A percentile compares a stretch with the other conserved stretches of the same genome.
Evolutionary conservation across 2,329 filamentous ascomycete species (phyloP).

Genomic region (Nectriaceae sp.): DNA sequence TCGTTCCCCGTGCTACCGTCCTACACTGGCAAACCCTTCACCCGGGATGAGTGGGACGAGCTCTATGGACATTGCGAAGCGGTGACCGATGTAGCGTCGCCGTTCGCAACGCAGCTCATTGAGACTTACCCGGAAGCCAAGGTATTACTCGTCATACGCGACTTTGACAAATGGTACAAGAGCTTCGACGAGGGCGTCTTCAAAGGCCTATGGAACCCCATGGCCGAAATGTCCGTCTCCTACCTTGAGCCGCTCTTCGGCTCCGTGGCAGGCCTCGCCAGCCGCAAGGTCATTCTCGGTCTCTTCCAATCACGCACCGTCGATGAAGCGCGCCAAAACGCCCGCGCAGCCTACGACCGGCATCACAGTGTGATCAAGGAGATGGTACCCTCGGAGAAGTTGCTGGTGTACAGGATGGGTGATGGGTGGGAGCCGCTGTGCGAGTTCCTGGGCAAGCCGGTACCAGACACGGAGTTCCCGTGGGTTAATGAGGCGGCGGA

Average conservation of each 20-base stretch:
- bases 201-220: constrained; percentile 23
- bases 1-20: constrained; percentile 27
- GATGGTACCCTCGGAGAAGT: constrained; percentile 22
- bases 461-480: constrained; percentile 34
- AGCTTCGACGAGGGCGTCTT: constrained; percentile 34
- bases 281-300: constrained; percentile 31
- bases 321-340: constrained; percentile 23
- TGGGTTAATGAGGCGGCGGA: constrained; percentile 33
- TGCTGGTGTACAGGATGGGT: constrained; percentile 34
- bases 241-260: constrained; percentile 35
- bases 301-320: constrained; percentile 25
- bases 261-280: constrained; percentile 23
- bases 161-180: constrained; percentile 33
- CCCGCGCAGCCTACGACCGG: constrained; percentile 27
- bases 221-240: constrained; percentile 17
- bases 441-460: constrained; percentile 34
- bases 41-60: constrained; percentile 34
- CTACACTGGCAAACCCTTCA: constrained; percentile 30
- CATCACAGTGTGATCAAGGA: constrained; percentile 32
- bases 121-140: constrained; percentile 35
- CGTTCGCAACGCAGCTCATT: constrained; percentile 32
- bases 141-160: constrained; percentile 33
- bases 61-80: constrained; percentile 33
- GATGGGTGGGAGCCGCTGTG: constrained; percentile 41
- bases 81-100: constrained; percentile 30